phyloP scores from a whole-genome alignment of 805 yeast species.

The Naumovozyma baii region DNA sequence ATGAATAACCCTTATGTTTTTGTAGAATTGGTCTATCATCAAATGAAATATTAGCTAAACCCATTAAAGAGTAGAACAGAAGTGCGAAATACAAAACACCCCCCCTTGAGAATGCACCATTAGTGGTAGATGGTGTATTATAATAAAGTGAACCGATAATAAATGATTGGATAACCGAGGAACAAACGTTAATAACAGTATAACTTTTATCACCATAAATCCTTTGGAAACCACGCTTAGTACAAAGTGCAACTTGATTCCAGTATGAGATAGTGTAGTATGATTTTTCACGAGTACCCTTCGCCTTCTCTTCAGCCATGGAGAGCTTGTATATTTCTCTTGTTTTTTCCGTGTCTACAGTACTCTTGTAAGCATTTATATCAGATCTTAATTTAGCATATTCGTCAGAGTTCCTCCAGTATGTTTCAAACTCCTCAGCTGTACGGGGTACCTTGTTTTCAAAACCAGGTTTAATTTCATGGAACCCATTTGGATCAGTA shows the following conservation, averaged over 20 bases:
- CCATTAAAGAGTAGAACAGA: conserved; percentile 43
- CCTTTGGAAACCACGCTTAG: conserved; percentile 46
- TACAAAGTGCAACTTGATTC: conserved; percentile 43
- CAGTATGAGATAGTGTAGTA: conserved; percentile 24
- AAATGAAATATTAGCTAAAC: conserved; percentile 41
- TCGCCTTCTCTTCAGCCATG: conserved; percentile 24
- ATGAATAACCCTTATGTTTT: conserved; percentile 63
- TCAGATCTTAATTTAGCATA: conserved; percentile 32
- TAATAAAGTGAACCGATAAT: conserved; percentile 56
- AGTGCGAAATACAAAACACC: conserved; percentile 54
- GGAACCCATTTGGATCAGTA: conserved; percentile 47
- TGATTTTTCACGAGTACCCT: conserved; percentile 14
- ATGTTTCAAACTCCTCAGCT: conserved; percentile 45
- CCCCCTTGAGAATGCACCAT: conserved; percentile 56
- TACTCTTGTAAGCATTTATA: conserved; percentile 33
- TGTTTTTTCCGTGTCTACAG: conserved; percentile 27
- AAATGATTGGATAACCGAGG: conserved; percentile 43
- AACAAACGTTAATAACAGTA: conserved; percentile 22
- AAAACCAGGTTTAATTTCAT: conserved; percentile 32
- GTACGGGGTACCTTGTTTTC: conserved; percentile 45
- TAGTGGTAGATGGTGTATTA: conserved; percentile 40
- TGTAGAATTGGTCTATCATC: conserved; percentile 50
- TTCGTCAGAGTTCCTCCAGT: conserved; percentile 36
- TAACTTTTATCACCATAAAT: conserved; percentile 51
- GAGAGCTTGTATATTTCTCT: conserved; percentile 27